A percentile compares a stretch with the other conserved stretches of the same genome.
Evolutionary conservation across 495 filamentous ascomycete species (phyloP).

Genomic region (Xylaria intraflava): DNA sequence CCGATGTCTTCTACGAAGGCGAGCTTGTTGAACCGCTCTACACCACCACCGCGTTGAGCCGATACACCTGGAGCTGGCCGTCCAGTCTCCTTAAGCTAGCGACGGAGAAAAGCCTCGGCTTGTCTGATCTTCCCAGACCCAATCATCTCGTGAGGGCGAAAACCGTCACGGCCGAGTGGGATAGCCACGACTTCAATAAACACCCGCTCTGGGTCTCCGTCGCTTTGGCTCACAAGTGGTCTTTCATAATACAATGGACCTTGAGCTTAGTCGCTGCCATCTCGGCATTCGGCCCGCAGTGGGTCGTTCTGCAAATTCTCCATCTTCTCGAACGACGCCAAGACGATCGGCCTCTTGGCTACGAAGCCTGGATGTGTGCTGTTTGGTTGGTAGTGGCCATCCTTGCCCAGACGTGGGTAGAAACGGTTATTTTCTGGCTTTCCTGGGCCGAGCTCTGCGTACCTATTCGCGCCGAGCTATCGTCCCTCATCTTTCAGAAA

Average conservation of each 20-base stretch:
- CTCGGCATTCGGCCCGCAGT: slow-evolving; percentile 62
- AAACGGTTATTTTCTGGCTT: slow-evolving; percentile 59
- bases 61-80: slow-evolving; percentile 62
- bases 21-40: slow-evolving; percentile 57
- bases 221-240: slow-evolving; percentile 45
- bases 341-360: slow-evolving; percentile 31
- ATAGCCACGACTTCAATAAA: slow-evolving; percentile 38
- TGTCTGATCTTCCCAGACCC: slow-evolving; percentile 53
- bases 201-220: slow-evolving; percentile 58
- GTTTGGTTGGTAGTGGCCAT: slow-evolving; percentile 52
- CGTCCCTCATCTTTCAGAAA: slow-evolving; percentile 69
- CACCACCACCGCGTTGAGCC: slow-evolving; percentile 52
- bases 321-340: slow-evolving; percentile 52
- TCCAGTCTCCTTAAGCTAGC: slow-evolving; percentile 46
- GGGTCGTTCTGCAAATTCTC: slow-evolving; percentile 60
- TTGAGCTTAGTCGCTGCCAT: slow-evolving; percentile 49
- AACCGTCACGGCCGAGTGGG: slow-evolving; percentile 45
- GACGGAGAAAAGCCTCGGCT: slow-evolving; percentile 46
- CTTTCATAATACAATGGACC: slow-evolving; percentile 48
- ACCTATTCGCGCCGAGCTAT: slow-evolving; percentile 62
- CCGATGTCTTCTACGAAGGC: slow-evolving; percentile 55
- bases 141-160: slow-evolving; percentile 44
- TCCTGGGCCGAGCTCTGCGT: slow-evolving; percentile 57
- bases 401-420: slow-evolving; percentile 49
- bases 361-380: slow-evolving; percentile 62